Conservation (phyloP, 2,329 filamentous ascomycete species). For the Penicillium fuscoglaucum region DNA sequence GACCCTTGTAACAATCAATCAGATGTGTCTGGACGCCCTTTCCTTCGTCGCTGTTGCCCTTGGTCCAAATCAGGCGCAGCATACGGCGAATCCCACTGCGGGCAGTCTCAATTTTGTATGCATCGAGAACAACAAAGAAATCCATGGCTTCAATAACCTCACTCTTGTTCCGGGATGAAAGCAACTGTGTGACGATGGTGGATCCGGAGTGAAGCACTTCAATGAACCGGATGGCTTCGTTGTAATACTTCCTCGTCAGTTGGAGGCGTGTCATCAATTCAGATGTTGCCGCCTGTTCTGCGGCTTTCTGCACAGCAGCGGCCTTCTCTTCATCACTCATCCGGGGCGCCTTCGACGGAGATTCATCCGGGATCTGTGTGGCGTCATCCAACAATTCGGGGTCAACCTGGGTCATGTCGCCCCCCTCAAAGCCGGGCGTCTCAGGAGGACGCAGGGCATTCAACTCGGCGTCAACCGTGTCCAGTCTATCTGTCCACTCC, state of each 20-base stretch:
- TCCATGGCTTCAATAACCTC: conserved; percentile 99
- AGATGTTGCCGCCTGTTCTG: conserved; percentile 83
- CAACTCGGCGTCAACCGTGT: conserved; percentile 80
- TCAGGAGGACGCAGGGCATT: conserved; percentile 74
- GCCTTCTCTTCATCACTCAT: conserved; percentile 80
- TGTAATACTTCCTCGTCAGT: conserved; percentile 84
- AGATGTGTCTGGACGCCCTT: conserved; percentile 96
- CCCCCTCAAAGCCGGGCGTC: conserved; percentile 70
- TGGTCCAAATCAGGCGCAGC: conserved; percentile 97
- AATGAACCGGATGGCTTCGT: conserved; percentile 92
- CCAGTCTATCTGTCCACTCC: conserved; percentile 80
- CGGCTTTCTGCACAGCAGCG: conserved; percentile 72
- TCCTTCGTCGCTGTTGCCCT: conserved; percentile 97
- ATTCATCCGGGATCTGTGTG: conserved; percentile 69
- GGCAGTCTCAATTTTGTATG: conserved; percentile 93
- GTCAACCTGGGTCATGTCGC: conserved; percentile 69
- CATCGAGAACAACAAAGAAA: conserved; percentile 92
- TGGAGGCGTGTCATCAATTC: conserved; percentile 87
- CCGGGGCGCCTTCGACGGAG: conserved; percentile 63
- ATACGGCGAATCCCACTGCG: conserved; percentile 91
- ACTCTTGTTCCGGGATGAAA: conserved; percentile 95
- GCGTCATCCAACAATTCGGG: conserved; percentile 81
- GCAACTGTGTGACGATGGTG: conserved; percentile 75
- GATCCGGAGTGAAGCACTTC: conserved; percentile 85
- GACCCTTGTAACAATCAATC: conserved; percentile 91